A percentile compares a stretch with the other conserved stretches of the same genome.
Conservation (phyloP, 139 green algal genomes). For the Desmodesmus armatus region DNA sequence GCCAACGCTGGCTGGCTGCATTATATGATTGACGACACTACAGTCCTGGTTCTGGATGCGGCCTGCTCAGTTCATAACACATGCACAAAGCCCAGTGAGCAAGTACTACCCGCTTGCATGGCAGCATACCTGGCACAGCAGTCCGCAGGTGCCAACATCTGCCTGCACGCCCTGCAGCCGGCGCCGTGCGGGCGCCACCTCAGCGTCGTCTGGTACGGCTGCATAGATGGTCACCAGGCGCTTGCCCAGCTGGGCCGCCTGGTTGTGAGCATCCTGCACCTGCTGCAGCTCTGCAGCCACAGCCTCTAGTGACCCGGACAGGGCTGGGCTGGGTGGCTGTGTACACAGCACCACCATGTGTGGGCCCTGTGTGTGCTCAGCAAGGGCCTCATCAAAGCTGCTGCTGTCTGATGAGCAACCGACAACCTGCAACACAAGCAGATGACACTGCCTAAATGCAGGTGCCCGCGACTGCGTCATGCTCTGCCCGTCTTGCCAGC, state of each 20-base stretch:
- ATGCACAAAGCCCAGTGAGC: neutral
- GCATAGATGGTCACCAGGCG: constrained; percentile 38
- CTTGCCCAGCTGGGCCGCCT: constrained; percentile 9
- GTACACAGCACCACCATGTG: constrained; percentile 5
- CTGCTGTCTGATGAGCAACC: constrained; percentile 15
- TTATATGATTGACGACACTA: neutral
- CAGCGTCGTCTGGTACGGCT: neutral
- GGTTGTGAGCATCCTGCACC: constrained; percentile 31
- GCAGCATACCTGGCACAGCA: constrained; percentile 27
- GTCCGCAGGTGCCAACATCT: constrained; percentile 29
- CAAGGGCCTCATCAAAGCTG: neutral
- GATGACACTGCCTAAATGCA: too few species aligned
- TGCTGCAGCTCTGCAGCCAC: constrained; percentile 44
- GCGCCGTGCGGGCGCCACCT: neutral
- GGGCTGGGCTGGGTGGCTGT: neutral
- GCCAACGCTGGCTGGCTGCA: neutral
- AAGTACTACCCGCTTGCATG: neutral
- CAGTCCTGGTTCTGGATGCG: neutral
- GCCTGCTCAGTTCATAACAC: neutral
- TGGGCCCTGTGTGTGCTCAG: neutral
- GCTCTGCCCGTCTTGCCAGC: too few species aligned
- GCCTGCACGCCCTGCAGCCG: constrained; percentile 3
- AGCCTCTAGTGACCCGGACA: neutral
- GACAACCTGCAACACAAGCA: constrained; percentile 3
- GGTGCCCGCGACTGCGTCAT: too few species aligned